Conservation (phyloP, 2,329 filamentous ascomycete species). For the Paramyrothecium roridum region DNA sequence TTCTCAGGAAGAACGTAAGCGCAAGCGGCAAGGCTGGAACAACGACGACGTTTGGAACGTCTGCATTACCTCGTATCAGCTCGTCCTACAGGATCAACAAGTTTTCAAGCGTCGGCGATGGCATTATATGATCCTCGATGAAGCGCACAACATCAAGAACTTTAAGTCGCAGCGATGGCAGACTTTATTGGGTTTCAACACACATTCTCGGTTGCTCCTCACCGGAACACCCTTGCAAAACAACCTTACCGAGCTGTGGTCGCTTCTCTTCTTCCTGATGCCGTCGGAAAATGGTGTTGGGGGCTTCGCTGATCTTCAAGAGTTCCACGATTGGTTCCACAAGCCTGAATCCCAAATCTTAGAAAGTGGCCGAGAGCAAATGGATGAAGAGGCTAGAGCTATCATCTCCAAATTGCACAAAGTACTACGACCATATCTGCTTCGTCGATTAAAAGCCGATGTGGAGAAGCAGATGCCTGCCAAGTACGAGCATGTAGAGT, state of each 20-base stretch:
- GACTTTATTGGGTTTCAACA: slow-evolving; percentile 89
- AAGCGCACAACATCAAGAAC: slow-evolving; percentile 99
- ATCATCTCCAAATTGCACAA: slow-evolving; percentile 94
- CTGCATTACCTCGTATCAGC: slow-evolving; percentile 94
- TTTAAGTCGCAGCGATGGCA: slow-evolving; percentile 98
- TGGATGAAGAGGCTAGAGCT: slow-evolving; percentile 89
- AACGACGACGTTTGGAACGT: slow-evolving; percentile 95
- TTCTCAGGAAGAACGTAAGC: slow-evolving; percentile 83
- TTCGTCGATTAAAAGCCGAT: slow-evolving; percentile 89
- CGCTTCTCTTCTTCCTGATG: slow-evolving; percentile 92
- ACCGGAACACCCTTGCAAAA: slow-evolving; percentile 97
- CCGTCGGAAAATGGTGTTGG: slow-evolving; percentile 84
- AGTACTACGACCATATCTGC: slow-evolving; percentile 85
- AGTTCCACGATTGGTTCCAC: slow-evolving; percentile 95
- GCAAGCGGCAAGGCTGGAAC: slow-evolving; percentile 90
- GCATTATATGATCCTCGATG: slow-evolving; percentile 98
- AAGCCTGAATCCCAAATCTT: slow-evolving; percentile 94
- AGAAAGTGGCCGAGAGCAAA: slow-evolving; percentile 87
- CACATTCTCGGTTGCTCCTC: slow-evolving; percentile 77
- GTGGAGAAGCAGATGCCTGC: slow-evolving; percentile 99
- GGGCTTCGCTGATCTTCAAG: slow-evolving; percentile 89
- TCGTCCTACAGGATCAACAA: slow-evolving; percentile 89
- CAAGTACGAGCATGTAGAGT: slow-evolving; percentile 96
- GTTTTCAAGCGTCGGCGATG: slow-evolving; percentile 89
- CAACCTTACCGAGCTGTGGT: slow-evolving; percentile 96